These are phyloP conservation scores for Pyrus bretschneideri DNA, from an alignment of 306 rosid genomes.

Conservation along the genomic window DNA sequence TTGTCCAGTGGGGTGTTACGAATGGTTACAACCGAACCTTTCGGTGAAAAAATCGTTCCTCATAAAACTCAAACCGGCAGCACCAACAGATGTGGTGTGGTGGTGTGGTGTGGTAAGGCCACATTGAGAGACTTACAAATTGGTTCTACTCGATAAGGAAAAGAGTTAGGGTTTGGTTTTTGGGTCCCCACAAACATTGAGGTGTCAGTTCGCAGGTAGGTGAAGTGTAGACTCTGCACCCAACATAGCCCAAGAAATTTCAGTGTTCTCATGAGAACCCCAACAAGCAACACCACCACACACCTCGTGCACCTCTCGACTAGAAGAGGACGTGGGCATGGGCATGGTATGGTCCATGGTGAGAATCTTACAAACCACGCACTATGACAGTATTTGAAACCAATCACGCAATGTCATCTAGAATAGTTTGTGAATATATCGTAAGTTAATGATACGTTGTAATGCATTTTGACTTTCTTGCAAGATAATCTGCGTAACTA, in stretches of 20 bases:
- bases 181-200: slow-evolving; percentile 26
- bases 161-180: not conserved
- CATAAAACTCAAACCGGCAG: not conserved
- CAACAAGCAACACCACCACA: slow-evolving; percentile 32
- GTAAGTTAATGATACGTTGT: not conserved
- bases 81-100: not conserved
- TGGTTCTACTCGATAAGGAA: not conserved
- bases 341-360: not conserved
- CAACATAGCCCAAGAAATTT: slow-evolving; percentile 54
- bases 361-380: not conserved
- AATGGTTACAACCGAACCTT: not conserved
- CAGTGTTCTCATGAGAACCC: slow-evolving; percentile 22
- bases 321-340: slow-evolving; percentile 35
- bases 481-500: no score
- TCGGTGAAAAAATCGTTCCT: not conserved
- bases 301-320: slow-evolving; percentile 12
- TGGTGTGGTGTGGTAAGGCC: not conserved
- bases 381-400: not conserved
- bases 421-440: not conserved
- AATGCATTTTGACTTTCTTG: no score
- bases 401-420: not conserved
- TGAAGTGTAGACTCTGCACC: slow-evolving; percentile 53
- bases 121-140: not conserved
- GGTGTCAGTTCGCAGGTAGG: slow-evolving; percentile 60
- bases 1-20: not conserved